These are phyloP conservation scores for Penicillium sclerotigenum DNA, from an alignment of 2,329 filamentous ascomycete species.

Conservation along the genomic window DNA sequence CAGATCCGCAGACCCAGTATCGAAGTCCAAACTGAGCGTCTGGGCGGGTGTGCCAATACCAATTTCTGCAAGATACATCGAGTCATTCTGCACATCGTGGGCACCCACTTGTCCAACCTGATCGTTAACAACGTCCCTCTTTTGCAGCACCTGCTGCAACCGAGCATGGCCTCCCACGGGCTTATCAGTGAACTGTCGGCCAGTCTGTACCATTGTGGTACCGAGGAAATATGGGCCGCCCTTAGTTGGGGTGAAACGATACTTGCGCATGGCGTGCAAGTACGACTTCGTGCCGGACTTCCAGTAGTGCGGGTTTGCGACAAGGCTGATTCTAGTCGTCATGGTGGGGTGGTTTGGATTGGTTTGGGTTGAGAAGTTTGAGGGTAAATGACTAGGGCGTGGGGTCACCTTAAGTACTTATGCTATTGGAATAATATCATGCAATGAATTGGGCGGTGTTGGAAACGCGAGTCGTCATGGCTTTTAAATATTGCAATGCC, in stretches of 20 bases:
- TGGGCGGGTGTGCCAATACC: conserved; percentile 64
- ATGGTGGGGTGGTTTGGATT: conserved; percentile 25
- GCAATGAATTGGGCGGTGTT: neutral
- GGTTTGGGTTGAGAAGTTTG: conserved; percentile 13
- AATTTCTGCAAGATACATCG: conserved; percentile 62
- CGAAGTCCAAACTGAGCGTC: conserved; percentile 62
- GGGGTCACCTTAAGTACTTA: neutral
- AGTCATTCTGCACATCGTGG: conserved; percentile 66
- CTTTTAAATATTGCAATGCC: neutral
- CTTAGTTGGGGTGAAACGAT: conserved; percentile 60
- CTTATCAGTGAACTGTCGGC: conserved; percentile 46
- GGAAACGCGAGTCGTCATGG: neutral
- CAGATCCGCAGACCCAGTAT: conserved; percentile 68
- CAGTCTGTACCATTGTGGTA: conserved; percentile 49
- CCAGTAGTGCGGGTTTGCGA: conserved; percentile 60
- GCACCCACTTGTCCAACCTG: conserved; percentile 53
- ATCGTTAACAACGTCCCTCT: conserved; percentile 35
- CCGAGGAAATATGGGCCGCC: conserved; percentile 59
- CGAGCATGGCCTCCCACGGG: conserved; percentile 50
- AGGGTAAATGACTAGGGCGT: conserved; percentile 1
- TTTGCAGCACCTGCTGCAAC: conserved; percentile 51
- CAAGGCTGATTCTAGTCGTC: conserved; percentile 48
- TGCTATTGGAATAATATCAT: neutral
- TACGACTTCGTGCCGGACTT: conserved; percentile 62
- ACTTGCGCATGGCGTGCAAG: conserved; percentile 59